Percentiles rank a stretch among this genome's conserved stretches.
phyloP scores from a whole-genome alignment of 257 asterid genomes.

The Prunella vulgaris region DNA sequence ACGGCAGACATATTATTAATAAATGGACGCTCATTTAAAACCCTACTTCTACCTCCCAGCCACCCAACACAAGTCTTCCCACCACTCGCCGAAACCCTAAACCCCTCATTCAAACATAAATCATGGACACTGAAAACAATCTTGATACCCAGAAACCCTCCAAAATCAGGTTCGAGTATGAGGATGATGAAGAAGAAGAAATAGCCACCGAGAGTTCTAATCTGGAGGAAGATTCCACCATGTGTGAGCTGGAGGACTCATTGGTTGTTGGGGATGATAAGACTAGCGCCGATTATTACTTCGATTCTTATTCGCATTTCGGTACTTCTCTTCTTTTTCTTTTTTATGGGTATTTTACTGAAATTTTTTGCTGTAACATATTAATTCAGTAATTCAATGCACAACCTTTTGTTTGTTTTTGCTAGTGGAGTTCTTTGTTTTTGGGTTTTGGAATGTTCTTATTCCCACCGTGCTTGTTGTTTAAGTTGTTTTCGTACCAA shows the following conservation, averaged over 20 bases:
- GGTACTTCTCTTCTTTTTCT: constrained; percentile 35
- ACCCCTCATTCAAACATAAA: not conserved
- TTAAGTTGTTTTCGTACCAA: not conserved
- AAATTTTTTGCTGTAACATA: too few species aligned
- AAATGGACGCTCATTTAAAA: not conserved
- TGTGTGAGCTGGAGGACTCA: constrained; percentile 56
- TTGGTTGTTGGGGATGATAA: constrained; percentile 43
- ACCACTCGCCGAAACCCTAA: constrained; percentile 24
- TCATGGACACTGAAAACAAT: constrained; percentile 25
- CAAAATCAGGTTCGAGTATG: constrained; percentile 34
- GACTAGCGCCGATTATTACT: constrained; percentile 96
- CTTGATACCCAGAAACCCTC: constrained; percentile 21
- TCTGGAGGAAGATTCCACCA: constrained; percentile 60
- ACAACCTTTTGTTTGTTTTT: not conserved
- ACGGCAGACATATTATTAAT: not conserved
- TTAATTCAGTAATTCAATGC: too few species aligned
- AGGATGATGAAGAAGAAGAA: constrained; percentile 45
- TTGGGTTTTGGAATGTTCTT: not conserved
- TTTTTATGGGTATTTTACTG: not conserved
- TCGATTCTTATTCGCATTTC: constrained; percentile 93
- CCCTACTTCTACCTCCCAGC: constrained; percentile 7
- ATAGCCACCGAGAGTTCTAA: constrained; percentile 53
- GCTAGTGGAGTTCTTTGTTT: not conserved
- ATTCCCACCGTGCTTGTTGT: not conserved
- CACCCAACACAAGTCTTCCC: constrained; percentile 20